Conservation (phyloP, 2,329 filamentous ascomycete species). For the Grosmannia huntii region DNA sequence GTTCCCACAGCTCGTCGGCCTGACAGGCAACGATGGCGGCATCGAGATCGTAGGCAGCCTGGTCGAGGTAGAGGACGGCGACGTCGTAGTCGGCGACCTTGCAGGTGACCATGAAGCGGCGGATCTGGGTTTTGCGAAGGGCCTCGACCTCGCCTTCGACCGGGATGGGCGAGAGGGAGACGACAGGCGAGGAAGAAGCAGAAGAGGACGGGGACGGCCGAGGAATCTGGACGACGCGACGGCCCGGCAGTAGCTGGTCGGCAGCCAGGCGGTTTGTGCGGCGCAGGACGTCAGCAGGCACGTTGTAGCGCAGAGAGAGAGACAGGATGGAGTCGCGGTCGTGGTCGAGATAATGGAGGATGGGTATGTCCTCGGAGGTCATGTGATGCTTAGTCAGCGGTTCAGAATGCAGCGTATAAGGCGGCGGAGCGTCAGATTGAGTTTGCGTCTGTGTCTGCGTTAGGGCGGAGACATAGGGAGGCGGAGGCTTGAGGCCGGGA, state of each 20-base stretch:
- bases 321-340: conserved; percentile 54
- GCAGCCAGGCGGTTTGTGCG: conserved; percentile 52
- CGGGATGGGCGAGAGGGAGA: conserved; percentile 49
- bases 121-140: conserved; percentile 53
- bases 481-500: conserved; percentile 55
- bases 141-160: conserved; percentile 66
- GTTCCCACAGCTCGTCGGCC: conserved; percentile 67
- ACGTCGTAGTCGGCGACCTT: conserved; percentile 69
- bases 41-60: conserved; percentile 44
- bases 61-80: conserved; percentile 59
- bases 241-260: conserved; percentile 57
- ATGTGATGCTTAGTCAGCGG: background rate
- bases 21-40: conserved; percentile 50
- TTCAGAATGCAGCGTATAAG: conserved; percentile 8
- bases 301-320: conserved; percentile 57
- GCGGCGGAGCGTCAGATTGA: conserved; percentile 12
- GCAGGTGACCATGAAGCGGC: conserved; percentile 67
- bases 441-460: no score
- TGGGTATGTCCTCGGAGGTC: conserved; percentile 36
- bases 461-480: no score
- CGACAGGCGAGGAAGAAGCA: background rate
- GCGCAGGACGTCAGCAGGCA: conserved; percentile 50
- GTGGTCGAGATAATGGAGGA: conserved; percentile 63
- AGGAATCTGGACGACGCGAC: conserved; percentile 60
- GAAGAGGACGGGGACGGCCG: background rate